phyloP scores from a whole-genome alignment of 2,329 filamentous ascomycete genomes.

The Sclerotinia nivalis region DNA sequence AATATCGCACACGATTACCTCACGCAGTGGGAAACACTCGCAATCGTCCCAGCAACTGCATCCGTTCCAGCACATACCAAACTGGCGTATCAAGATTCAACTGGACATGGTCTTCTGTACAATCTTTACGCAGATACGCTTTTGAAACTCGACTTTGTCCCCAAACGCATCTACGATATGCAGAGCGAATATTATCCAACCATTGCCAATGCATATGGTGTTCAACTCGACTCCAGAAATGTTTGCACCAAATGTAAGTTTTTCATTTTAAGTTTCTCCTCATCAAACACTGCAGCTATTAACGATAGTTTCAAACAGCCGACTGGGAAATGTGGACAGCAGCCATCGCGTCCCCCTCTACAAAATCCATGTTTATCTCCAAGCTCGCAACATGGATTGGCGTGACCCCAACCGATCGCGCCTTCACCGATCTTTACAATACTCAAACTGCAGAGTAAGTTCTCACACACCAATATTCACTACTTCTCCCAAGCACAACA shows the following conservation, averaged over 20 bases:
- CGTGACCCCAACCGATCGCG: conserved; percentile 67
- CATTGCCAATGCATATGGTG: conserved; percentile 71
- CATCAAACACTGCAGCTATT: background rate
- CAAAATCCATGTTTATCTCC: conserved; percentile 65
- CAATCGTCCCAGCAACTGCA: conserved; percentile 60
- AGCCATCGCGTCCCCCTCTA: conserved; percentile 65
- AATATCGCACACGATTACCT: conserved; percentile 69
- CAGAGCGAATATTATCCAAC: conserved; percentile 76
- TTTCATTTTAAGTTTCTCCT: background rate
- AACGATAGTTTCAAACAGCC: conserved; percentile 20
- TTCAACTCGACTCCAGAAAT: conserved; percentile 80
- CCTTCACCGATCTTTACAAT: conserved; percentile 78
- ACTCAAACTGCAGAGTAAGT: conserved; percentile 66
- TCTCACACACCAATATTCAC: background rate
- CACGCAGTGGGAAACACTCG: conserved; percentile 68
- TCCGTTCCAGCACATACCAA: conserved; percentile 67
- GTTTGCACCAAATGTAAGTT: conserved; percentile 69
- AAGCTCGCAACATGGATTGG: conserved; percentile 74
- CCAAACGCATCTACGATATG: conserved; percentile 71
- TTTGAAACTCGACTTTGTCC: conserved; percentile 76
- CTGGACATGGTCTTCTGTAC: conserved; percentile 59
- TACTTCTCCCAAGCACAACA: background rate
- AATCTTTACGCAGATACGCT: conserved; percentile 81
- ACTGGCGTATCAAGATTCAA: conserved; percentile 70
- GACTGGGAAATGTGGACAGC: conserved; percentile 88